A percentile compares a stretch with the other conserved stretches of the same genome.
Evolutionary conservation across 2,329 filamentous ascomycete species (phyloP).

Genomic region (Curvularia verruculosa): DNA sequence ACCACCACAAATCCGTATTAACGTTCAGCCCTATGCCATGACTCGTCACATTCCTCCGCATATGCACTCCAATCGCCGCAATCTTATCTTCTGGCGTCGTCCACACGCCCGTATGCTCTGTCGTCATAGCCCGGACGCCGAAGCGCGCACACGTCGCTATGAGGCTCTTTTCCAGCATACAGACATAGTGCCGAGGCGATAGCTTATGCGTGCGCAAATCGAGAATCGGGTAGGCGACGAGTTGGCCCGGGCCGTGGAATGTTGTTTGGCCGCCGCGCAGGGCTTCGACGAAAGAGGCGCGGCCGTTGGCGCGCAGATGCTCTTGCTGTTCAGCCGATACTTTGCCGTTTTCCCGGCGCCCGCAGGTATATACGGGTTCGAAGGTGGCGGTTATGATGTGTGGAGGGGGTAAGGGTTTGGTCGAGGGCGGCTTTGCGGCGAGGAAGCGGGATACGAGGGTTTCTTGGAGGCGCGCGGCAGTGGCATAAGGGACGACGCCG

Average conservation of each 20-base stretch:
- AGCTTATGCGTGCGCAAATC: conserved; percentile 74
- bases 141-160: conserved; percentile 68
- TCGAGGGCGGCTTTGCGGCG: conserved; percentile 61
- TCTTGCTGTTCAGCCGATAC: conserved; percentile 56
- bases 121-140: conserved; percentile 67
- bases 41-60: conserved; percentile 80
- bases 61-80: conserved; percentile 88
- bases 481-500: conserved; percentile 59
- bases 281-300: conserved; percentile 70
- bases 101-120: conserved; percentile 87
- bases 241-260: conserved; percentile 92
- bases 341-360: conserved; percentile 72
- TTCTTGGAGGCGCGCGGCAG: conserved; percentile 63
- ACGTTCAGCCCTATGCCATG: conserved; percentile 85
- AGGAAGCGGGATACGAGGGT: conserved; percentile 64
- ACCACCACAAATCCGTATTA: conserved; percentile 68
- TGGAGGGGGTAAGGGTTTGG: conserved; percentile 61
- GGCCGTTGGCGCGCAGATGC: conserved; percentile 48
- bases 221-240: conserved; percentile 91
- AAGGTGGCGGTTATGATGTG: conserved; percentile 82
- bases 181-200: conserved; percentile 77
- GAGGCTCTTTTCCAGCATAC: conserved; percentile 76
- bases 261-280: conserved; percentile 90
- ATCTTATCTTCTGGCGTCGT: conserved; percentile 67
- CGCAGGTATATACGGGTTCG: conserved; percentile 84